Conservation (phyloP, 2,329 filamentous ascomycete genomes). For the Alternaria atra region DNA sequence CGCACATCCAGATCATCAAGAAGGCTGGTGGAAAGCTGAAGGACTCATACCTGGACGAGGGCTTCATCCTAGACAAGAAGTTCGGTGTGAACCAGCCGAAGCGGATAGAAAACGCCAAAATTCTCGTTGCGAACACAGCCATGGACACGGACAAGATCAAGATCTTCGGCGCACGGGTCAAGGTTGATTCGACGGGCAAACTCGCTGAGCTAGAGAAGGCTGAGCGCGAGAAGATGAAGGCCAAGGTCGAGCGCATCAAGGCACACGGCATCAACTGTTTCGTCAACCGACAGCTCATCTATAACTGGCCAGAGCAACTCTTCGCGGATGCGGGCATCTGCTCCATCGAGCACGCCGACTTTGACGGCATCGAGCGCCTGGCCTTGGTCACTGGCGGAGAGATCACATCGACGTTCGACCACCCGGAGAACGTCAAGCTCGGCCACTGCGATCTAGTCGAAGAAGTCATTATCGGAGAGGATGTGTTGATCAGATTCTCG, state of each 20-base stretch:
- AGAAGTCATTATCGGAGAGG: constrained; percentile 97
- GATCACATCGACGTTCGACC: constrained; percentile 97
- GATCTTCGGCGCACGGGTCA: constrained; percentile 96
- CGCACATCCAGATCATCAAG: constrained; percentile 99
- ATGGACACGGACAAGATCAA: constrained; percentile 99
- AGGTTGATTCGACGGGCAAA: constrained; percentile 95
- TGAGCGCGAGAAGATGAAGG: constrained; percentile 99
- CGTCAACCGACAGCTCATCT: constrained; percentile 98
- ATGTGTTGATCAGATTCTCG: constrained; percentile 96
- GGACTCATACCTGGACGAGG: constrained; percentile 97
- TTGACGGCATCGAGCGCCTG: constrained; percentile 94
- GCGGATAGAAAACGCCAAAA: constrained; percentile 96
- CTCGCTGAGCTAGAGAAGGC: constrained; percentile 98
- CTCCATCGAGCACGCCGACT: constrained; percentile 98
- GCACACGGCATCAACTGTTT: constrained; percentile 99
- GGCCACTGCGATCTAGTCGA: constrained; percentile 95
- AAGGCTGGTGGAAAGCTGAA: constrained; percentile 97
- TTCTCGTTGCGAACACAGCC: constrained; percentile 94
- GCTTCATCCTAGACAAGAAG: constrained; percentile 99
- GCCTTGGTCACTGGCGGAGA: constrained; percentile 96
- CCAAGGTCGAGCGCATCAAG: constrained; percentile 99
- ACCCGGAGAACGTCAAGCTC: constrained; percentile 95
- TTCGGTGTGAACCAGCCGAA: constrained; percentile 99
- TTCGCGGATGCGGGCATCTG: constrained; percentile 98
- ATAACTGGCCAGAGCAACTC: constrained; percentile 99